Base-by-base conservation (phyloP, 2,329 filamentous ascomycete genomes). In the Penicillium expansum region DNA sequence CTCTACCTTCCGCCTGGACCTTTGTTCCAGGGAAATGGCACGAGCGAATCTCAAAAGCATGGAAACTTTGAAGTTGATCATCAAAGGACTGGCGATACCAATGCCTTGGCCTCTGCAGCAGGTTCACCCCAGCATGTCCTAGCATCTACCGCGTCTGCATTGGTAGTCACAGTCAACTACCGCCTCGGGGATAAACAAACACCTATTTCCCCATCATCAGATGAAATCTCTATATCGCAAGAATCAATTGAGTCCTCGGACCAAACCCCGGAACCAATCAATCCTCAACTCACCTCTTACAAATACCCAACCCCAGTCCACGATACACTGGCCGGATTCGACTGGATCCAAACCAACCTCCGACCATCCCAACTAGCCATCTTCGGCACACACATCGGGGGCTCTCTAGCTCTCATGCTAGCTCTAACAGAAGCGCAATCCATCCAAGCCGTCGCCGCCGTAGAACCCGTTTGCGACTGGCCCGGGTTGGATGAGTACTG, bases 341-440 rank as follows among this genome's bases (percentile, higher is more conserved):
- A 77, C 59, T 76, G 74, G 74, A 63, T 76, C 33, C 58, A 65
- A 52, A 54, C 66, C 2, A 62, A 67, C 41, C 63, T 76, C n/a
- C 58, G 65, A 32, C 71, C 73, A 7, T 38, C 57, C 5, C 60
- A 68, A 11, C 49, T 76, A 6, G 64, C 64, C 27, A 57, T 76
- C 27, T 64, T 69, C 57, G 74, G 74, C 18, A 69, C 63, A 1
- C 71, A 75, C 52, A 63, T 76, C 27, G 74, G 74, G 24, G 77
- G 76, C 18, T 77, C 75, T 0, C 56, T 79, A 48, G 75, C 76
- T 4, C 57, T 76, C 3, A 77, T 76, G 73, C 69, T 79, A 11
- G 71, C 76, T 0, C 66, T 79, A 18, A 79, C 74, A 10, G 74
- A 77, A 60, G 62, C 73, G 1, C 62, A 65, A 48, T 67, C 62